Percentiles rank a stretch among this genome's conserved stretches.
phyloP scores from a whole-genome alignment of 257 asterid genomes.

The Ballota nigra region DNA sequence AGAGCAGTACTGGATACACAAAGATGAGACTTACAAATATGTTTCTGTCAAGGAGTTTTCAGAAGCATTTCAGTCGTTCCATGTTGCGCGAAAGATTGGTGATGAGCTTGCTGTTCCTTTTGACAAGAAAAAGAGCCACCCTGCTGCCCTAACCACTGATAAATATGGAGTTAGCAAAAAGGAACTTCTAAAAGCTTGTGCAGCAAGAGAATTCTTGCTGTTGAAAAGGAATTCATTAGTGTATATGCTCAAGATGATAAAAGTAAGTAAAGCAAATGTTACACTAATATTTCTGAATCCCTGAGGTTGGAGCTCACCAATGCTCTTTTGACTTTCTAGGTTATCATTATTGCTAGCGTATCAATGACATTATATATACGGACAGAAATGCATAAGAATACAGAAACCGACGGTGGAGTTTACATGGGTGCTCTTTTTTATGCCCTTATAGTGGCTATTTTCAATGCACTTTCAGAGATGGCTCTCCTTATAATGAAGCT shows the following conservation, averaged over 20 bases:
- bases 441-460: slow-evolving; percentile 53
- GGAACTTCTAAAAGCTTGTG: slow-evolving; percentile 67
- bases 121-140: slow-evolving; percentile 63
- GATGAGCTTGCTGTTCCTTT: slow-evolving; percentile 70
- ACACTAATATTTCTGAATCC: not conserved
- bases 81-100: slow-evolving; percentile 51
- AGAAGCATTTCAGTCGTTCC: slow-evolving; percentile 72
- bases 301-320: not conserved
- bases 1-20: slow-evolving; percentile 70
- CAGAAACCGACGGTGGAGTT: slow-evolving; percentile 51
- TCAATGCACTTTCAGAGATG: slow-evolving; percentile 74
- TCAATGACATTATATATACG: slow-evolving; percentile 60
- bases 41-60: slow-evolving; percentile 57
- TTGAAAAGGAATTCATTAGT: slow-evolving; percentile 57
- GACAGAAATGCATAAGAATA: slow-evolving; percentile 50
- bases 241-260: slow-evolving; percentile 60
- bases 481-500: slow-evolving; percentile 63
- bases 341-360: slow-evolving; percentile 53
- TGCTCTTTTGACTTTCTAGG: slow-evolving; percentile 31
- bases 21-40: slow-evolving; percentile 51
- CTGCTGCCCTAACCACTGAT: slow-evolving; percentile 56
- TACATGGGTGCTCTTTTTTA: slow-evolving; percentile 70
- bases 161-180: slow-evolving; percentile 69
- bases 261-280: slow-evolving; percentile 41
- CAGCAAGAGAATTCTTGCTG: slow-evolving; percentile 57